phyloP scores from a whole-genome alignment of 495 filamentous ascomycete genomes.

The Lophiostoma macrostomum region DNA sequence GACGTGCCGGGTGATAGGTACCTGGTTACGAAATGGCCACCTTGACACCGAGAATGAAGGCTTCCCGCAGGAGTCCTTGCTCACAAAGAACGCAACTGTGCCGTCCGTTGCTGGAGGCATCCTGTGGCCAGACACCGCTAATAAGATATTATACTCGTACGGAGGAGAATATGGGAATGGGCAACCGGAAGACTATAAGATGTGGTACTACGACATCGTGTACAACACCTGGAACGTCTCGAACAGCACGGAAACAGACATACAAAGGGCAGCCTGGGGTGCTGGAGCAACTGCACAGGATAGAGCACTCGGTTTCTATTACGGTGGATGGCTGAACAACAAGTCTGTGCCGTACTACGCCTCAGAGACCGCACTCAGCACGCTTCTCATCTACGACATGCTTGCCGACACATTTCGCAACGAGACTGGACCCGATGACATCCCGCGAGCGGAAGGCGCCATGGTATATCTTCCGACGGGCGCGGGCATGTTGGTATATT shows the following conservation, averaged over 20 bases:
- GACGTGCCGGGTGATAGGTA: conserved; percentile 5
- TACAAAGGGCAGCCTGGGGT: conserved; percentile 37
- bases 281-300: conserved; percentile 37
- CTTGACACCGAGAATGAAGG: conserved; percentile 28
- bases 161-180: conserved; percentile 48
- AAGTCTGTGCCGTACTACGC: conserved; percentile 44
- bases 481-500: conserved; percentile 49
- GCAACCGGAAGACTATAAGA: conserved; percentile 36
- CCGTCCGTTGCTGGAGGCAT: conserved; percentile 44
- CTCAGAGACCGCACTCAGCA: conserved; percentile 34
- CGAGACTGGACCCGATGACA: conserved; percentile 45
- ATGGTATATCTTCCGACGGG: conserved; percentile 50
- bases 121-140: conserved; percentile 51
- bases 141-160: conserved; percentile 51
- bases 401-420: conserved; percentile 42
- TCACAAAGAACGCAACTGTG: conserved; percentile 48
- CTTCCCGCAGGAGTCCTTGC: conserved; percentile 49
- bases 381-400: conserved; percentile 48
- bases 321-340: conserved; percentile 49
- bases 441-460: conserved; percentile 42
- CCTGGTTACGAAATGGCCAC: conserved; percentile 14
- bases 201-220: conserved; percentile 46
- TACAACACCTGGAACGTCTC: conserved; percentile 44
- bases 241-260: conserved; percentile 3
- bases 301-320: conserved; percentile 41